phyloP scores from a whole-genome alignment of 2,329 filamentous ascomycete species.

The Botrytis sinoallii region DNA sequence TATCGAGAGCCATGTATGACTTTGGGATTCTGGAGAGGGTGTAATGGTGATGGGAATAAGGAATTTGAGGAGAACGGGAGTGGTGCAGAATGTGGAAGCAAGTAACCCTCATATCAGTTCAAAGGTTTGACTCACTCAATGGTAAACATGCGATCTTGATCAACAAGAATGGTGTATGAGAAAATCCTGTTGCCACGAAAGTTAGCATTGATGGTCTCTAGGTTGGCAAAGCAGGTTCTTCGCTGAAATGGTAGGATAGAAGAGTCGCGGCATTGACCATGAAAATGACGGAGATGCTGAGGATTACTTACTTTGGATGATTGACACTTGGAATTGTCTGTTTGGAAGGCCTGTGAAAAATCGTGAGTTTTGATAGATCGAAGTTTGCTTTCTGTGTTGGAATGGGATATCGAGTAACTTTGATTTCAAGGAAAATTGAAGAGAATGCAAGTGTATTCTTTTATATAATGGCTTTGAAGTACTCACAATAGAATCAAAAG shows the following conservation, averaged over 20 bases:
- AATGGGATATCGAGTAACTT: not conserved
- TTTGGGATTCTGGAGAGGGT: not conserved
- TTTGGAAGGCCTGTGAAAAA: not conserved
- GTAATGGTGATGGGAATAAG: not conserved
- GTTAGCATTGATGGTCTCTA: not conserved
- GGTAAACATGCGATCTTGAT: not conserved
- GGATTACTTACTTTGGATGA: not conserved
- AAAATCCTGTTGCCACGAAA: not conserved
- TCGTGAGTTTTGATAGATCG: constrained; percentile 2
- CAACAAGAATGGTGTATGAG: not conserved
- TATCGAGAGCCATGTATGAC: not conserved
- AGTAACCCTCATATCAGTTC: not conserved
- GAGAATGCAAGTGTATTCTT: not conserved
- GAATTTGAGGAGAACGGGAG: not conserved
- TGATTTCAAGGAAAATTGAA: not conserved
- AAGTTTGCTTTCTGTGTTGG: constrained; percentile 1
- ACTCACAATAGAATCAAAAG: constrained; percentile 14
- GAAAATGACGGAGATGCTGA: not conserved
- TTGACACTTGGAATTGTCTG: not conserved
- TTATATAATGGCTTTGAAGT: not conserved
- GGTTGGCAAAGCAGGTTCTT: not conserved
- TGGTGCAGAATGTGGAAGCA: not conserved
- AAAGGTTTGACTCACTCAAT: not conserved
- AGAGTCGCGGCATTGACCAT: not conserved
- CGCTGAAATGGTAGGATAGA: not conserved